Conservation (phyloP, 176 grass and related monocot genomes). For the Pharus latifolius region DNA sequence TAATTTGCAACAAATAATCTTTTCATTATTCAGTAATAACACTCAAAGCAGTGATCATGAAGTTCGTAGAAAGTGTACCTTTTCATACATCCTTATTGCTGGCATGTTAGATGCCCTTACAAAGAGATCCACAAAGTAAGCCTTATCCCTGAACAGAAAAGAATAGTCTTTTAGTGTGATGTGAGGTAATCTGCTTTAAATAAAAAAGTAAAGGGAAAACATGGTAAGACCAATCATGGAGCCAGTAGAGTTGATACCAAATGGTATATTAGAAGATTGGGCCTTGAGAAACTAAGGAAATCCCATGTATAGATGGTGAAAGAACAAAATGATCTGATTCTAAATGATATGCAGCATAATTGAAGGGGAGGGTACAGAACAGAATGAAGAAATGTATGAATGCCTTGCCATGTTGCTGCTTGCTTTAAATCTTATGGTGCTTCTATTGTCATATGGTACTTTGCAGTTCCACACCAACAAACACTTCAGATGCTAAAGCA, state of each 20-base stretch:
- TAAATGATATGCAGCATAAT: too few species aligned
- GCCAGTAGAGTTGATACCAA: background rate
- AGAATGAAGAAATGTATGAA: too few species aligned
- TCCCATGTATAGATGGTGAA: too few species aligned
- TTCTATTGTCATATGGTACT: too few species aligned
- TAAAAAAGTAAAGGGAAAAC: background rate
- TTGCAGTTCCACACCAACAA: too few species aligned
- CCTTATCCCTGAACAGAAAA: conserved; percentile 75
- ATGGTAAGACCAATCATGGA: background rate
- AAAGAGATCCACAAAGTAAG: conserved; percentile 99
- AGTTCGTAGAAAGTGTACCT: conserved; percentile 30
- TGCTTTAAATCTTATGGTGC: too few species aligned
- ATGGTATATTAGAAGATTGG: background rate
- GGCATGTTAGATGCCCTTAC: conserved; percentile 94
- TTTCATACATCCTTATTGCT: conserved; percentile 98
- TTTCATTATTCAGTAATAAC: background rate
- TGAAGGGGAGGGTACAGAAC: too few species aligned
- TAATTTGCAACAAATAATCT: background rate
- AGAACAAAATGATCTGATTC: too few species aligned
- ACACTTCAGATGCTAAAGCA: too few species aligned
- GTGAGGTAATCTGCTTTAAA: background rate
- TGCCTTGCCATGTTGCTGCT: too few species aligned
- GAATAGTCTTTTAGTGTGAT: background rate
- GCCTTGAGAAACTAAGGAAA: too few species aligned
- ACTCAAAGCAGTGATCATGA: background rate